Conservation (phyloP, 1,284 basidiomycete genomes). For the Wallemia ichthyophaga region DNA sequence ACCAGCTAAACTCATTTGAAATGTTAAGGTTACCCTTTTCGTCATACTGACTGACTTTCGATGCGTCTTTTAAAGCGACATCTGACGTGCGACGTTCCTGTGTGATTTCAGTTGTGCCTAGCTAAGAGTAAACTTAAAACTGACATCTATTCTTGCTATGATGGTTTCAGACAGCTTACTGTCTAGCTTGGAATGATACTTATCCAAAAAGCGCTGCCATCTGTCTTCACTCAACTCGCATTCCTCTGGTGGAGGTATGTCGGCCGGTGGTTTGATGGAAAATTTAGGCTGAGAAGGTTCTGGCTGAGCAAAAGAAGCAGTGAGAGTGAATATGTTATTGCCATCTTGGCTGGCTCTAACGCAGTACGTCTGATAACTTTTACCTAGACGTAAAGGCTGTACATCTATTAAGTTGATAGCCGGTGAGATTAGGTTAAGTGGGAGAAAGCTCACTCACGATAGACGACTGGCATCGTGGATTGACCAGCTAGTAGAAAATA, state of each 20-base stretch:
- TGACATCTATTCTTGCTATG: background rate
- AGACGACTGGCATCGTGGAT: slow-evolving; percentile 43
- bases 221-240: background rate
- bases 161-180: background rate
- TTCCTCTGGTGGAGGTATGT: background rate
- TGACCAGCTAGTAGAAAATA: slow-evolving; percentile 56
- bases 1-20: background rate
- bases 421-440: slow-evolving; percentile 17
- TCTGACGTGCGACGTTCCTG: background rate
- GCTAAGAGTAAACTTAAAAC: background rate
- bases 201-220: background rate
- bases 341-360: slow-evolving; percentile 51
- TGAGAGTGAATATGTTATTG: slow-evolving; percentile 42
- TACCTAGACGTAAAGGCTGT: slow-evolving; percentile 16
- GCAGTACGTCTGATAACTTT: slow-evolving; percentile 36
- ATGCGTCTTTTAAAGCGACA: background rate
- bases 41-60: background rate
- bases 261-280: background rate
- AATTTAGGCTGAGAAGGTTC: slow-evolving; percentile 35
- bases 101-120: too few species aligned
- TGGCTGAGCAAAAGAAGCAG: slow-evolving; percentile 58
- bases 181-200: background rate
- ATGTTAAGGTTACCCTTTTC: background rate
- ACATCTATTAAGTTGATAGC: background rate
- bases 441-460: slow-evolving; percentile 55